These are phyloP conservation scores for Carpinus fangiana DNA, from an alignment of 306 rosid genomes.

Conservation along the genomic window DNA sequence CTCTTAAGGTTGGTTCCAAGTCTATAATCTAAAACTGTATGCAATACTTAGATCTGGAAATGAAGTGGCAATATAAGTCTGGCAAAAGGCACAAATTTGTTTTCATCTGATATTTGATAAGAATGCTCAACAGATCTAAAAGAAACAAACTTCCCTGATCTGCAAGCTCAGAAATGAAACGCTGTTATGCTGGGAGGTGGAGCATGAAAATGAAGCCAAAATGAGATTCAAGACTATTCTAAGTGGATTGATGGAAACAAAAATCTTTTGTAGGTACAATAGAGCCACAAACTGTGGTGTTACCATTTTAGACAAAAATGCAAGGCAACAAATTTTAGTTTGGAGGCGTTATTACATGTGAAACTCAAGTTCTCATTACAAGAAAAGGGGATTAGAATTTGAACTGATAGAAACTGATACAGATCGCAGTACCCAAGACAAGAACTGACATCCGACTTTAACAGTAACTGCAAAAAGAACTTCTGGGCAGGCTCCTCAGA, in stretches of 20 bases:
- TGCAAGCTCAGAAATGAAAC: background rate
- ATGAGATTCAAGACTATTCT: background rate
- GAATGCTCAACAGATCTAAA: background rate
- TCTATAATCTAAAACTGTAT: background rate
- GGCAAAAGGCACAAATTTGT: background rate
- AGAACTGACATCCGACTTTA: background rate
- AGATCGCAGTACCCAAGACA: background rate
- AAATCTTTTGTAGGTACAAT: background rate
- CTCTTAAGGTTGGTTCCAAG: slow-evolving; percentile 6
- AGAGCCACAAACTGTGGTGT: background rate
- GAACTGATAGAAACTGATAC: background rate
- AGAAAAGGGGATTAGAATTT: background rate
- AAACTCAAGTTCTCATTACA: background rate
- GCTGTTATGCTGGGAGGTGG: background rate
- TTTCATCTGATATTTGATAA: background rate
- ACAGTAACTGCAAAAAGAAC: background rate
- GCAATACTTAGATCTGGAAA: background rate
- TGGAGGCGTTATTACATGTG: background rate
- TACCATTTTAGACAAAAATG: background rate
- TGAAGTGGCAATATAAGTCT: background rate
- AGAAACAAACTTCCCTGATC: background rate
- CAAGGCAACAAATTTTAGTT: background rate
- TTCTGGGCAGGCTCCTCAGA: background rate
- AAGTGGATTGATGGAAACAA: background rate
- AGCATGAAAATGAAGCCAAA: background rate